These are phyloP conservation scores for Globisporangium solare DNA, from an alignment of 352 stramenopile species.

Conservation along the genomic window DNA sequence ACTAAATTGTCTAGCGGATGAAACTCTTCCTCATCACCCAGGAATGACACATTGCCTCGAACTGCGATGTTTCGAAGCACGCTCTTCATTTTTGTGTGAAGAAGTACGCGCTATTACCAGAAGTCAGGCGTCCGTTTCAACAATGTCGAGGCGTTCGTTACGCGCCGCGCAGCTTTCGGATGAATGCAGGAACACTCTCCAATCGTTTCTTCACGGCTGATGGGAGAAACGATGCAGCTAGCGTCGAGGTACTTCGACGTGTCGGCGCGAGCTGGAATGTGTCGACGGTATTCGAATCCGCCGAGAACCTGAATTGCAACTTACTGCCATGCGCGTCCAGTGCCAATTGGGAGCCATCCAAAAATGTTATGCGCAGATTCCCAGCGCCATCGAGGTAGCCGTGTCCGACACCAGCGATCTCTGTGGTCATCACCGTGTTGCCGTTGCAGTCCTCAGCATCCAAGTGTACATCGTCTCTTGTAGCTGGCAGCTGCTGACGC, in stretches of 20 bases:
- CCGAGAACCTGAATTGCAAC: slow-evolving; percentile 28
- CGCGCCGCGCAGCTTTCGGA: slow-evolving; percentile 23
- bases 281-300: slow-evolving; percentile 17
- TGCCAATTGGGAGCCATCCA: slow-evolving; percentile 37
- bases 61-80: slow-evolving; percentile 7
- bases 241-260: slow-evolving; percentile 20
- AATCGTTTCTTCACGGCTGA: slow-evolving; percentile 41
- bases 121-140: too few relatives aligned
- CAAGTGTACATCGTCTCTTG: not conserved
- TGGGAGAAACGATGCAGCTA: slow-evolving; percentile 21
- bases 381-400: slow-evolving; percentile 34
- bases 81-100: slow-evolving; percentile 6
- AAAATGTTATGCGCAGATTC: slow-evolving; percentile 38
- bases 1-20: too few relatives aligned
- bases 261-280: slow-evolving; percentile 34
- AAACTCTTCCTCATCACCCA: not conserved
- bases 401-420: slow-evolving; percentile 38
- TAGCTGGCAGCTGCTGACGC: slow-evolving; percentile 7
- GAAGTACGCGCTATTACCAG: too few relatives aligned
- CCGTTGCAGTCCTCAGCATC: too few relatives aligned
- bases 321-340: slow-evolving; percentile 39
- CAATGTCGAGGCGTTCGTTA: slow-evolving; percentile 3
- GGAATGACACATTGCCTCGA: not conserved
- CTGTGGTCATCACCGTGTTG: slow-evolving; percentile 3
- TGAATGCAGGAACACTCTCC: slow-evolving; percentile 48